Evolutionary conservation across 139 green algal species (phyloP).

Genomic region (Astrephomene gubernaculifera): DNA sequence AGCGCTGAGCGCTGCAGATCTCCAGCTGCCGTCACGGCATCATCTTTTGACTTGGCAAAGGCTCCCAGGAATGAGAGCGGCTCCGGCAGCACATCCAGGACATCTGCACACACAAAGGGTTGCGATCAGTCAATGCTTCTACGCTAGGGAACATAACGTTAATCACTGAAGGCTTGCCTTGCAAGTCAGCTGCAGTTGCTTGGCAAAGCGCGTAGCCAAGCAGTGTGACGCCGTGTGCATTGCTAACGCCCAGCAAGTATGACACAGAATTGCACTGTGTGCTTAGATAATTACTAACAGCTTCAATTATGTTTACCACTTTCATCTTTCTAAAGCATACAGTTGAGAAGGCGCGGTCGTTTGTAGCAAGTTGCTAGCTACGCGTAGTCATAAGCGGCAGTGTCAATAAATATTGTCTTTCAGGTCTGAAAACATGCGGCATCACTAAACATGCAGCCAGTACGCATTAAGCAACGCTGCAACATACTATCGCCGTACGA

Average conservation of each 20-base stretch:
- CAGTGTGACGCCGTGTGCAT: not conserved
- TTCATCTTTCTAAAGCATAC: too few species aligned
- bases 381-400: too few species aligned
- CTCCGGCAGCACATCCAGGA: constrained; percentile 12
- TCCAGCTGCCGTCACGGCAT: not conserved
- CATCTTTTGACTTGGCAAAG: not conserved
- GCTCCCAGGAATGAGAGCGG: constrained; percentile 11
- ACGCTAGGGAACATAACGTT: not conserved
- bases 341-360: too few species aligned
- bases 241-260: not conserved
- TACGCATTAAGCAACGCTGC: too few species aligned
- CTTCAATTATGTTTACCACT: not conserved
- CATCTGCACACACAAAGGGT: constrained; percentile 17
- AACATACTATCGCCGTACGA: too few species aligned
- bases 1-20: not conserved
- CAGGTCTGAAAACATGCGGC: too few species aligned
- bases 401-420: too few species aligned
- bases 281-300: not conserved
- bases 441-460: too few species aligned
- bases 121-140: not conserved
- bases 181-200: not conserved
- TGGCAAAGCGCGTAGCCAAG: not conserved
- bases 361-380: too few species aligned
- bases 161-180: not conserved
- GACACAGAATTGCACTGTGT: not conserved